Percentiles rank a stretch among this genome's conserved stretches.
phyloP scores from a whole-genome alignment of 331 rosid genomes.

The Stylosanthes scabra region DNA sequence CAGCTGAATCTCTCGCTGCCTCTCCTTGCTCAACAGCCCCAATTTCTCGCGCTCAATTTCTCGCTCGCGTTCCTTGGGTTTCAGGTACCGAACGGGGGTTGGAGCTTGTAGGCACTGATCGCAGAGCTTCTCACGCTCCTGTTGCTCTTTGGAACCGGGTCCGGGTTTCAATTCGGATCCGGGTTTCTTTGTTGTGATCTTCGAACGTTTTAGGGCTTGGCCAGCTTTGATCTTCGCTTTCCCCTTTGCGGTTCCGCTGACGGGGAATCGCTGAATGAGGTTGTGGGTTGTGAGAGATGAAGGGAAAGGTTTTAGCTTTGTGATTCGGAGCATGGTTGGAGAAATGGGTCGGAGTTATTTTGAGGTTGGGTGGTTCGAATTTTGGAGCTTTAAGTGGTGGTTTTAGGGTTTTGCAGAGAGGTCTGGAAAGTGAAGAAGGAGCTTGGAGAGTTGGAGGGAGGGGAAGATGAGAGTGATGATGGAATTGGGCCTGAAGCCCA shows the following conservation, averaged over 20 bases:
- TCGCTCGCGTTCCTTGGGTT: slow-evolving; percentile 55
- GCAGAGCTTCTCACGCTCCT: slow-evolving; percentile 58
- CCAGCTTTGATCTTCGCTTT: slow-evolving; percentile 70
- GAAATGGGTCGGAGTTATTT: slow-evolving; percentile 15
- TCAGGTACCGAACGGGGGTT: slow-evolving; percentile 70
- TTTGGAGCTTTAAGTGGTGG: neutral
- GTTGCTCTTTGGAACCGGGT: slow-evolving; percentile 51
- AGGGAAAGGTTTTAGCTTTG: slow-evolving; percentile 51
- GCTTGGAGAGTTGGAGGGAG: neutral
- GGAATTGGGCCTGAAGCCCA: neutral
- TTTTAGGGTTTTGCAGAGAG: neutral
- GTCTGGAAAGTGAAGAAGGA: neutral
- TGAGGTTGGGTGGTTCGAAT: neutral
- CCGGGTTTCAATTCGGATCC: slow-evolving; percentile 41
- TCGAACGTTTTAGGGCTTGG: slow-evolving; percentile 65
- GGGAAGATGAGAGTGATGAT: neutral
- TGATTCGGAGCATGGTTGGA: slow-evolving; percentile 56
- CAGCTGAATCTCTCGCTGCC: slow-evolving; percentile 79
- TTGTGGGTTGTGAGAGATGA: slow-evolving; percentile 45
- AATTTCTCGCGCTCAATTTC: slow-evolving; percentile 80
- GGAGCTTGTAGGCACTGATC: slow-evolving; percentile 84
- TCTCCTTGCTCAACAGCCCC: slow-evolving; percentile 87
- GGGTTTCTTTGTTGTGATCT: slow-evolving; percentile 55
- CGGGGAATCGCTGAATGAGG: slow-evolving; percentile 69
- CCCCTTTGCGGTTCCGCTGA: slow-evolving; percentile 88